Conservation (phyloP, 345 rosid species). For the Euphorbia pulcherrima region DNA sequence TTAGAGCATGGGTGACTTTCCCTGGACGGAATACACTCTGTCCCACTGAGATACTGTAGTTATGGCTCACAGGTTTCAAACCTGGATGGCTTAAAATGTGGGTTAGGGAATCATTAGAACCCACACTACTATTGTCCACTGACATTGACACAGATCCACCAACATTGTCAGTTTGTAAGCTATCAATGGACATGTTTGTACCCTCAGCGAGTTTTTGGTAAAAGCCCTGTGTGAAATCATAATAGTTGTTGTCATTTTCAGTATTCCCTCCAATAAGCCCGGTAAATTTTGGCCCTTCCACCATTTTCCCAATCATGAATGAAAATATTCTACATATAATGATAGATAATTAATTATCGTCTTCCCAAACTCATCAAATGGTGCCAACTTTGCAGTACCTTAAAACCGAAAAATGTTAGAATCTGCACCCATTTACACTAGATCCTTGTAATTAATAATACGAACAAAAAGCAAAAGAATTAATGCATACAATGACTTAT, state of each 20-base stretch:
- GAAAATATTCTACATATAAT: conserved; percentile 16
- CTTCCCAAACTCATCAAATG: conserved; percentile 17
- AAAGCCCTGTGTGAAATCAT: conserved; percentile 52
- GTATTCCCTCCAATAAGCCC: conserved; percentile 47
- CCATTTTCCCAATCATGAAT: conserved; percentile 49
- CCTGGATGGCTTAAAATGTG: conserved; percentile 64
- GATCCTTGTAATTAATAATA: background rate
- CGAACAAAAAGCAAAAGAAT: background rate
- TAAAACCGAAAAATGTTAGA: background rate
- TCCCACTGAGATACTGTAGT: conserved; percentile 45
- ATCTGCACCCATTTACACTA: background rate
- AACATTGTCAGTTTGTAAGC: conserved; percentile 52
- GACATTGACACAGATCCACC: conserved; percentile 69
- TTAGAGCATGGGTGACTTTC: conserved; percentile 46
- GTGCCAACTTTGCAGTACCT: background rate
- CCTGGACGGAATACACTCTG: conserved; percentile 60
- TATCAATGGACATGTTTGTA: conserved; percentile 63
- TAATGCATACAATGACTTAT: background rate
- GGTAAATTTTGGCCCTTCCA: conserved; percentile 50
- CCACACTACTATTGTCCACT: conserved; percentile 60
- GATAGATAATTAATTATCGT: conserved; percentile 13
- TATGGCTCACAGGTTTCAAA: conserved; percentile 39
- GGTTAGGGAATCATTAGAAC: conserved; percentile 62
- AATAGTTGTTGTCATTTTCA: conserved; percentile 42
- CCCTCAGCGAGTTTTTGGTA: conserved; percentile 63